Base-by-base conservation (phyloP, 163 green algal genomes). In the Scenedesmus sp. region DNA sequence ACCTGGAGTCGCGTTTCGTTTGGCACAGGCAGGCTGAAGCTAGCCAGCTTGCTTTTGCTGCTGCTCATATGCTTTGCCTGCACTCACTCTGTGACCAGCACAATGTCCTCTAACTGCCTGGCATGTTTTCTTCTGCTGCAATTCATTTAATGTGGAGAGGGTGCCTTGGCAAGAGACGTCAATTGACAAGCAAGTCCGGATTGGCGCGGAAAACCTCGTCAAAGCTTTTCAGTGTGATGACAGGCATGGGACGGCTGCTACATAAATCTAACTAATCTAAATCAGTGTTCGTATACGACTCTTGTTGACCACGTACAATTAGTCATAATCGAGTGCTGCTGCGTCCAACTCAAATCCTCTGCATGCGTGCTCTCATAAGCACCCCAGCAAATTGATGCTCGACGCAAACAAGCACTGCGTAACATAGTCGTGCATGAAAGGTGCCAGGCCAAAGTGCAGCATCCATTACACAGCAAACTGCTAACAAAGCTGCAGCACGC, bases 41-140 rank as follows among this genome's bases (percentile, higher is more conserved):
- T 30, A 33, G 81, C 81, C 40, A 87, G 51, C 40, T 68, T 84
- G 78, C 78, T 13, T 49, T 3, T 86, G 80, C 80, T 72, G 80
- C 81, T 76, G 81, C 81, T 76, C 40, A 35, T 87, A 26, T 51
- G 30, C 1, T 37, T 22, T 76, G 30, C 26, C 65, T 40, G 30
- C 73, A n/a, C 22, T 49, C 33, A 35, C 10, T 30, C 40, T 3
- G 33, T 51, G 37, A 46, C 76, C 26, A 35, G 76, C 76, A 33
- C 13, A 53, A 10, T 33, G 59, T 61, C 59, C 59, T 13, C 35
- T 4, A 72, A 35, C 24, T n/a, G n/a, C n/a, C n/a, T n/a, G n/a
- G n/a, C n/a, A n/a, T n/a, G n/a, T n/a, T n/a, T n/a, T n/a, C n/a
- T n/a, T n/a, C n/a, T n/a, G n/a, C n/a, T n/a, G n/a, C n/a, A n/a